Conservation (phyloP, 23 red algal genomes). For the Gracilaria domingensis region DNA sequence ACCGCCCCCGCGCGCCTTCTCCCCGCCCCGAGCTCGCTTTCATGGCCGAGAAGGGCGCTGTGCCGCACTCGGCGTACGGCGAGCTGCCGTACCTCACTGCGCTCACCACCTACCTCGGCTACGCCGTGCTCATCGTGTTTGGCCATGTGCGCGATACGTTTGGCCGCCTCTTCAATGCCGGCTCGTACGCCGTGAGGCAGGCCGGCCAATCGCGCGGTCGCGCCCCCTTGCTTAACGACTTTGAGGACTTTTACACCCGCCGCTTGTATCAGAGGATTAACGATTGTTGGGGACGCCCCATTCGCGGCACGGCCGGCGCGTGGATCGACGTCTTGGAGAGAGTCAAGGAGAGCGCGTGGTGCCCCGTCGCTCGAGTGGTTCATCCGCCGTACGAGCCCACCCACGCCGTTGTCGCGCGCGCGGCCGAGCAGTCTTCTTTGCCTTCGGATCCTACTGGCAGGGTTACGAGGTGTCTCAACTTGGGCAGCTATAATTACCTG, state of each 20-base stretch:
- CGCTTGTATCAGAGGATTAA: slow-evolving; percentile 92
- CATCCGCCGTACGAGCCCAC: slow-evolving; percentile 21
- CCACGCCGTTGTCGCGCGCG: slow-evolving; percentile 13
- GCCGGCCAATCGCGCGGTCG: slow-evolving; percentile 39
- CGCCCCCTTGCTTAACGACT: slow-evolving; percentile 84
- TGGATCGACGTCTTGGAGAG: slow-evolving; percentile 88
- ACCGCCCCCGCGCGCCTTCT: not conserved
- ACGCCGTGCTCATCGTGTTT: slow-evolving; percentile 90
- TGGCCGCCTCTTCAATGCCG: slow-evolving; percentile 57
- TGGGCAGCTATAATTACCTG: slow-evolving; percentile 98
- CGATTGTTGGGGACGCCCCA: slow-evolving; percentile 97
- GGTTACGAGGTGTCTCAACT: slow-evolving; percentile 75
- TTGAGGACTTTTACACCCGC: slow-evolving; percentile 99
- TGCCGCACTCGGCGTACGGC: slow-evolving; percentile 32
- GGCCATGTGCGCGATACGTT: slow-evolving; percentile 83
- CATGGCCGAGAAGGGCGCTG: slow-evolving; percentile 8
- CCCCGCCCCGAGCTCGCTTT: not conserved
- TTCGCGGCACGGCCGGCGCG: slow-evolving; percentile 88
- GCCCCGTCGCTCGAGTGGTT: slow-evolving; percentile 38
- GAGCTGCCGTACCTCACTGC: slow-evolving; percentile 64
- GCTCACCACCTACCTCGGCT: slow-evolving; percentile 80
- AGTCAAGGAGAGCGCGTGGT: slow-evolving; percentile 53
- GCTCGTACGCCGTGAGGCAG: slow-evolving; percentile 28
- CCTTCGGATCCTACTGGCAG: slow-evolving; percentile 47
- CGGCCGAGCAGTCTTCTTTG: not conserved